Evolutionary conservation across 805 yeast genomes (phyloP).

Genomic region (Lachancea waltii): DNA sequence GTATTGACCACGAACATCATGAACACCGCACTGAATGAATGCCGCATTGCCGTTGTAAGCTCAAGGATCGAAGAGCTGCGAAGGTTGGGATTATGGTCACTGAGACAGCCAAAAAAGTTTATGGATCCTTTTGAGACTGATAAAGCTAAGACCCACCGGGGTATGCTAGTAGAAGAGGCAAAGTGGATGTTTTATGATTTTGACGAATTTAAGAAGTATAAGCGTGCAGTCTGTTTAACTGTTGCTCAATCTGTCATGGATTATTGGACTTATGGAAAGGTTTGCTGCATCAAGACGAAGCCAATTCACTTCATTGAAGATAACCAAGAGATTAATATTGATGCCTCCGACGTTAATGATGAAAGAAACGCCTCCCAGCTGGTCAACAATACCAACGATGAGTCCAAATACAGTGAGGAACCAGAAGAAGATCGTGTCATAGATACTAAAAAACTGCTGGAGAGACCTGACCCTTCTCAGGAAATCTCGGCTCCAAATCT

Average conservation of each 20-base stretch:
- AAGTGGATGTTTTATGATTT: conserved; percentile 80
- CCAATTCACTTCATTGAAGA: conserved; percentile 26
- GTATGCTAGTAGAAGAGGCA: conserved; percentile 64
- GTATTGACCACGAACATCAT: conserved; percentile 77
- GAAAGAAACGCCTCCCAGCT: too few relatives aligned
- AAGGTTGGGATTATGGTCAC: conserved; percentile 82
- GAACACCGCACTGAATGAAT: conserved; percentile 81
- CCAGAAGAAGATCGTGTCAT: conserved; percentile 23
- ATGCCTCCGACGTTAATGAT: not conserved
- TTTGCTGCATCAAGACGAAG: conserved; percentile 52
- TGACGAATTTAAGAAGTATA: conserved; percentile 61
- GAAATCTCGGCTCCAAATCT: conserved; percentile 9
- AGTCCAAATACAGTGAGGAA: not conserved
- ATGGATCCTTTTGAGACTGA: conserved; percentile 51
- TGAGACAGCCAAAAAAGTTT: conserved; percentile 72
- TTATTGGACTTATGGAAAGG: conserved; percentile 72
- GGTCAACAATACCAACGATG: too few relatives aligned
- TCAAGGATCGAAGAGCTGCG: conserved; percentile 89
- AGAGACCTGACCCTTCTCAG: conserved; percentile 27
- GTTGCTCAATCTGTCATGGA: conserved; percentile 70
- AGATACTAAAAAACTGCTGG: conserved; percentile 33
- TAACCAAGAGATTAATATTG: conserved; percentile 16
- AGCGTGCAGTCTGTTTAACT: conserved; percentile 59
- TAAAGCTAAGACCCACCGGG: conserved; percentile 58
- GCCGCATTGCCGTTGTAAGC: conserved; percentile 82